Base-by-base conservation (phyloP, 345 rosid genomes). In the Alliaria petiolata region DNA sequence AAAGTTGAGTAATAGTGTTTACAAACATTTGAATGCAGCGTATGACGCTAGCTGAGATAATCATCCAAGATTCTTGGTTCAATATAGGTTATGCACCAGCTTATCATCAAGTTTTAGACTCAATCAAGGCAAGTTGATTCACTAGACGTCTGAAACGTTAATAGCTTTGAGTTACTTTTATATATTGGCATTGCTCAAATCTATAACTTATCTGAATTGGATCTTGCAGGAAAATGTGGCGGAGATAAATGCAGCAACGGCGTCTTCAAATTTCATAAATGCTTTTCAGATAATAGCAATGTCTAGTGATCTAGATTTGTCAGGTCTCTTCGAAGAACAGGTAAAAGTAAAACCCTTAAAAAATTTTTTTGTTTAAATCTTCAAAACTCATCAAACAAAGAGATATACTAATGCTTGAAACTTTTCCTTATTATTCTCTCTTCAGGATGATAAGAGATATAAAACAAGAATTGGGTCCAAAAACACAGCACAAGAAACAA, bases 241-340 rank as follows among this genome's bases (percentile, higher is more conserved):
- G 25, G 88, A 83, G 75, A 67, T 66, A 70, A 76, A 80, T 65
- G 81, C 77, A 30, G 70, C 61, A 22, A 66, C 68, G 1, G 81
- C 76, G 45, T 81, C 89, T 33, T 78, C 98, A 25, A 89, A 83
- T 60, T 93, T 87, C 79, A 86, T 93, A 70, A 91, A 89, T 74
- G 98, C 98, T 28, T 93, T 93, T 71, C 87, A 87, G 69, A 72
- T 91, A 84, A 91, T 91, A 79, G 97, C 97, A 58, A 91, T 91
- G 98, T 93, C 96, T 36, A 81, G 81, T 43, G 98, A 93, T 75
- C 89, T 93, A 14, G 97, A 93, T 83, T 80, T 91, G 81, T 91
- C 96, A 30, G 95, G 97, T 75, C 96, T 89, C 10, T 93, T 93
- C 11, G 91, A 86, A 85, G 93, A 83, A 69, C 83, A 82, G 85